Evolutionary conservation across 176 grass and related monocot genomes (phyloP).

Genomic region (Aegilops bicornis): DNA sequence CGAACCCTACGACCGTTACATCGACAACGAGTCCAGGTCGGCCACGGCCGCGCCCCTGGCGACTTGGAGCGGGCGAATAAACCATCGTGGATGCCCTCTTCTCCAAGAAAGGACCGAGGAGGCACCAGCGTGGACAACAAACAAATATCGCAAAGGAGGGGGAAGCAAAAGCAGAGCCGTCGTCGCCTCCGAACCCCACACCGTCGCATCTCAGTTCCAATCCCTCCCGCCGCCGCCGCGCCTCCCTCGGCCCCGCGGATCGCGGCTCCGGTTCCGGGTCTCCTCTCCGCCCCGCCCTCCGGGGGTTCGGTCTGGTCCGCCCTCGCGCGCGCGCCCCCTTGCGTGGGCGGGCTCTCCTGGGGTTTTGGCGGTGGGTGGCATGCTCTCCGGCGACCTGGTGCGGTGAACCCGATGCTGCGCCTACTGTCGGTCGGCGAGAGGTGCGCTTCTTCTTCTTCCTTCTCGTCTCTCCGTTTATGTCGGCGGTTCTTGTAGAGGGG

Average conservation of each 20-base stretch:
- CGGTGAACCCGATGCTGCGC: constrained; percentile 48
- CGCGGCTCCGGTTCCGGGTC: not conserved
- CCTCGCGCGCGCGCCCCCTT: not conserved
- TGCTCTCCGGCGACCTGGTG: constrained; percentile 15
- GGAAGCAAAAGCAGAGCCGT: not conserved
- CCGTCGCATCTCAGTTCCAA: not conserved
- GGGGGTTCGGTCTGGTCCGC: not conserved
- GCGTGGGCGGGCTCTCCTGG: not conserved
- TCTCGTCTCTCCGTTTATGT: not conserved
- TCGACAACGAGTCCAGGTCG: not conserved
- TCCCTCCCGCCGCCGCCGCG: constrained; percentile 3
- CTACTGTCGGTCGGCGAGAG: constrained; percentile 53
- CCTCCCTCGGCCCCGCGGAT: not conserved
- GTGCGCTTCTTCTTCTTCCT: constrained; percentile 14
- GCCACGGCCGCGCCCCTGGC: not conserved
- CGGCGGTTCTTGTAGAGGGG: not conserved
- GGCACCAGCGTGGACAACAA: not conserved
- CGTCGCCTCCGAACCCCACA: constrained; percentile 20
- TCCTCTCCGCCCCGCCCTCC: not conserved
- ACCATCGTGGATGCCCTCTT: constrained; percentile 42
- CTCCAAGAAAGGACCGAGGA: constrained; percentile 32
- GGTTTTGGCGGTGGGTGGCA: constrained; percentile 23
- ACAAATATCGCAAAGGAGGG: not conserved
- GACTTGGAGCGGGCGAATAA: constrained; percentile 30
- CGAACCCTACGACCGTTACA: not conserved